phyloP scores from a whole-genome alignment of 192 early-diverging fungal species.

The Thoreauomyces humboldtii region DNA sequence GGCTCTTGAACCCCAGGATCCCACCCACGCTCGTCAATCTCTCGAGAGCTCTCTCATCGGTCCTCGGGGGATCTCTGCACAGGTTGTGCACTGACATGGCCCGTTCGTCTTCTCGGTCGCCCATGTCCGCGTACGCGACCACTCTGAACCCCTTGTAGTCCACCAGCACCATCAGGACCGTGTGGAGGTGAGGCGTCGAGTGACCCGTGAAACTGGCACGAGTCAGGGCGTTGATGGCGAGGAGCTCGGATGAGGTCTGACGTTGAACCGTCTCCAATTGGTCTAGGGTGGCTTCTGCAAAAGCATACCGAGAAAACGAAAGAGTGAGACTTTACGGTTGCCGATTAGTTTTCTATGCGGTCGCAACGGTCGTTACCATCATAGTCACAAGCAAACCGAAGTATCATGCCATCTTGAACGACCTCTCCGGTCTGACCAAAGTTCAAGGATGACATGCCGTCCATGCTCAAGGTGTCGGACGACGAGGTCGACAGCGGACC shows the following conservation, averaged over 20 bases:
- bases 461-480: constrained; percentile 1
- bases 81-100: constrained; percentile 9
- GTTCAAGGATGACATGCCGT: neutral
- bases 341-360: too few species aligned
- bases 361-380: constrained; percentile 32
- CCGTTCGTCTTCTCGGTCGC: neutral
- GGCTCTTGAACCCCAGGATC: constrained; percentile 43
- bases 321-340: too few species aligned
- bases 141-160: constrained; percentile 62
- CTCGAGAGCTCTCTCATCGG: constrained; percentile 39
- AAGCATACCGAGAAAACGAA: neutral
- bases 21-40: constrained; percentile 32
- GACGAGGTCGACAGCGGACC: neutral
- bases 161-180: constrained; percentile 46
- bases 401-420: constrained; percentile 42
- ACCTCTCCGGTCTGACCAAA: constrained; percentile 10
- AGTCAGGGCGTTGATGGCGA: constrained; percentile 40
- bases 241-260: constrained; percentile 43
- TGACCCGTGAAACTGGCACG: constrained; percentile 26
- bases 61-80: constrained; percentile 22
- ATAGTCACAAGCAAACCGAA: constrained; percentile 48
- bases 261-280: constrained; percentile 33
- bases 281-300: constrained; percentile 33
- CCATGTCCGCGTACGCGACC: constrained; percentile 49
- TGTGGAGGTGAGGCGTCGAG: constrained; percentile 34